Conservation (phyloP, 768 basidiomycete species). For the Lentinula guzmanii region DNA sequence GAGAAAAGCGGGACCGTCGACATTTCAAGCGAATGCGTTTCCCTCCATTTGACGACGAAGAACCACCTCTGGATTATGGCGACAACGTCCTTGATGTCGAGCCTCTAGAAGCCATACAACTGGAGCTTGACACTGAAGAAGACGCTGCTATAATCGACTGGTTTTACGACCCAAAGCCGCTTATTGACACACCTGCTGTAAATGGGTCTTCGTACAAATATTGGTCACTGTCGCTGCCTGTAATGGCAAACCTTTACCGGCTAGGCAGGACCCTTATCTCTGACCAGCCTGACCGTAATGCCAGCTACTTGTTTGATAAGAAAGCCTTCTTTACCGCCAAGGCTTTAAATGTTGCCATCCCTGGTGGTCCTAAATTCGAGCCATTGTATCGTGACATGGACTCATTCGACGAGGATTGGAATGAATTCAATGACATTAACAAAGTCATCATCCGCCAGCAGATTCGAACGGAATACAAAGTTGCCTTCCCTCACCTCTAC, state of each 20-base stretch:
- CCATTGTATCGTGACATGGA: conserved; percentile 97
- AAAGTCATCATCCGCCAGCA: conserved; percentile 99
- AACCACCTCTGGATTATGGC: conserved; percentile 97
- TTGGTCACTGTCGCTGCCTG: conserved; percentile 88
- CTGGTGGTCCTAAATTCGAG: conserved; percentile 98
- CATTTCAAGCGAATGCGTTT: conserved; percentile 99
- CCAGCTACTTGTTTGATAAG: conserved; percentile 94
- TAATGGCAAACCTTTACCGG: conserved; percentile 96
- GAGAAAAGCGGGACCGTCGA: conserved; percentile 96
- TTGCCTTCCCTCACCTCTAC: conserved; percentile 98
- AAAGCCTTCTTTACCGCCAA: conserved; percentile 98
- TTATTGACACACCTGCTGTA: conserved; percentile 83
- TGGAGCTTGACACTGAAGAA: conserved; percentile 91
- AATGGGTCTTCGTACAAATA: conserved; percentile 92
- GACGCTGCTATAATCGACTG: conserved; percentile 90
- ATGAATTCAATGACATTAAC: conserved; percentile 99
- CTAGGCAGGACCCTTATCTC: conserved; percentile 91
- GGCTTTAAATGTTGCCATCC: conserved; percentile 94
- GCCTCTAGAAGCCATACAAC: conserved; percentile 94
- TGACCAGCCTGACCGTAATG: conserved; percentile 87
- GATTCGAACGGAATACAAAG: conserved; percentile 98
- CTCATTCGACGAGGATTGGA: conserved; percentile 97
- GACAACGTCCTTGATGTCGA: conserved; percentile 99
- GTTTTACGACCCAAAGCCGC: conserved; percentile 98
- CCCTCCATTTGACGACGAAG: conserved; percentile 98